Percentiles rank a stretch among this genome's conserved stretches.
Conservation (phyloP, 768 basidiomycete species). For the Russula compacta region DNA sequence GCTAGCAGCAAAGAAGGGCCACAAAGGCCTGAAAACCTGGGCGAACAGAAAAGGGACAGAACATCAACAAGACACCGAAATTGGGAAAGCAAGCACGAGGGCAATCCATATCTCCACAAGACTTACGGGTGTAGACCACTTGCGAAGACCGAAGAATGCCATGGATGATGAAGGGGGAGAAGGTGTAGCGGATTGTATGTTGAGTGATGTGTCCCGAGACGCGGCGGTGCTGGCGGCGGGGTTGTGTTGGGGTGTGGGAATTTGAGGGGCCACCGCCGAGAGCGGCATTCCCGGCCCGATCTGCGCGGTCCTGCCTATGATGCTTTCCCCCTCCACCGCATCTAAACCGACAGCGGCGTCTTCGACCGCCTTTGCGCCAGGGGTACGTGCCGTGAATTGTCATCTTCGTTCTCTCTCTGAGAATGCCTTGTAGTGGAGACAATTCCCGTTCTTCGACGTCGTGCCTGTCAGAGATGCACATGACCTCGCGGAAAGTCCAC, state of each 20-base stretch:
- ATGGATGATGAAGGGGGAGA: conserved; percentile 27
- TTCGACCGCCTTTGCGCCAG: conserved; percentile 9
- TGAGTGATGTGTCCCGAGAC: background rate
- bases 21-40: conserved; percentile 65
- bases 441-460: conserved; percentile 85
- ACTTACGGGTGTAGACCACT: conserved; percentile 72
- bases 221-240: background rate
- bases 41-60: background rate
- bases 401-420: background rate
- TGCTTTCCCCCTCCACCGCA: conserved; percentile 1
- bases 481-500: conserved; percentile 64
- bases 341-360: conserved; percentile 1
- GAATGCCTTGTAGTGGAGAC: conserved; percentile 54
- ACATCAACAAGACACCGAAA: background rate
- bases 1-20: conserved; percentile 70
- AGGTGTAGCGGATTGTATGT: background rate
- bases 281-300: conserved; percentile 2
- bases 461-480: conserved; percentile 70
- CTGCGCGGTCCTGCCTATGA: background rate
- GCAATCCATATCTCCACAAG: background rate
- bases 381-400: background rate
- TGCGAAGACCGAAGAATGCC: conserved; percentile 73
- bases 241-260: conserved; percentile 5
- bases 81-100: background rate
- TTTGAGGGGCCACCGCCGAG: background rate